Percentiles rank a stretch among this genome's conserved stretches.
phyloP scores from a whole-genome alignment of 2,329 filamentous ascomycete genomes.

The Mycogone perniciosa region DNA sequence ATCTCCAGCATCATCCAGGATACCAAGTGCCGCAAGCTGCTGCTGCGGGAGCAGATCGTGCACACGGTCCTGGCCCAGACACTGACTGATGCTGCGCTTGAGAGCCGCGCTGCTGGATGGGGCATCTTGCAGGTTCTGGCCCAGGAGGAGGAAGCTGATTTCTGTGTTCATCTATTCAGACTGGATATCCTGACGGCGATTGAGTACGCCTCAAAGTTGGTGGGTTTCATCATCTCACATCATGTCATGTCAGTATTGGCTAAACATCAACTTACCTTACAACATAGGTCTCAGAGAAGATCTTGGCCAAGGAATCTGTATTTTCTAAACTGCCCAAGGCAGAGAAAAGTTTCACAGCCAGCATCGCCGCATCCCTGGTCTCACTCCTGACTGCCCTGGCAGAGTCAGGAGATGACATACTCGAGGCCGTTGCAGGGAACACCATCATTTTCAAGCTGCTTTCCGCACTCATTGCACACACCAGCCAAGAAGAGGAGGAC shows the following conservation, averaged over 20 bases:
- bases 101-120: slow-evolving; percentile 62
- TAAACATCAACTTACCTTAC: background rate
- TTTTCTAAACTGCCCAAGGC: slow-evolving; percentile 45
- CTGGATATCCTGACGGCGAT: slow-evolving; percentile 56
- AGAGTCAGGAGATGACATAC: slow-evolving; percentile 55
- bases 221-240: slow-evolving; percentile 27
- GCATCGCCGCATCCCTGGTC: slow-evolving; percentile 47
- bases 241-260: background rate
- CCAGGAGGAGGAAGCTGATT: slow-evolving; percentile 59
- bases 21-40: slow-evolving; percentile 54
- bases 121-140: slow-evolving; percentile 56
- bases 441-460: slow-evolving; percentile 46
- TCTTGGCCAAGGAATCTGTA: slow-evolving; percentile 33
- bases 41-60: slow-evolving; percentile 61
- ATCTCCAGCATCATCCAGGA: slow-evolving; percentile 59
- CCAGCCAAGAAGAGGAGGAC: slow-evolving; percentile 37
- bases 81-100: slow-evolving; percentile 55
- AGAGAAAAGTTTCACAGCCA: slow-evolving; percentile 48
- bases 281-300: slow-evolving; percentile 37
- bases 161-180: slow-evolving; percentile 59
- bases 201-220: slow-evolving; percentile 47
- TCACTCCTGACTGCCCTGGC: slow-evolving; percentile 48
- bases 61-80: slow-evolving; percentile 57
- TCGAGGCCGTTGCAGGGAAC: slow-evolving; percentile 46
- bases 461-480: slow-evolving; percentile 44